Evolutionary conservation across 148 eudicot species (phyloP).

Genomic region (Polygonum maritimum): DNA sequence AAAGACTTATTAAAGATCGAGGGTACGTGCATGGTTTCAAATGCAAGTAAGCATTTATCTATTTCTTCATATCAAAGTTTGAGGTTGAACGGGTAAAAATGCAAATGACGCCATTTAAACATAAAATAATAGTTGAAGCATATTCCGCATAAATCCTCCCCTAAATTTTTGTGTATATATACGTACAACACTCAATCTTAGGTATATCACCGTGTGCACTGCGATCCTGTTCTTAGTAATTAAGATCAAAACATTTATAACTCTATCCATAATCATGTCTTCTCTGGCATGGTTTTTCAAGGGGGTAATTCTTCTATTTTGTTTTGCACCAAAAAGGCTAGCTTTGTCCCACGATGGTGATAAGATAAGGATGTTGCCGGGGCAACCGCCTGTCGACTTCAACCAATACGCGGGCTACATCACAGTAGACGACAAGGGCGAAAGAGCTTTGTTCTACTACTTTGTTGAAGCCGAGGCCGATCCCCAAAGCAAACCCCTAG

Average conservation of each 20-base stretch:
- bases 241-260: background rate
- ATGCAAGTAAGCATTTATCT: too few relatives aligned
- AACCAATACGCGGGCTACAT: background rate
- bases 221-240: too few relatives aligned
- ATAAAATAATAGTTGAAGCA: too few relatives aligned
- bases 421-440: background rate
- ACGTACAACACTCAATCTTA: too few relatives aligned
- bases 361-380: background rate
- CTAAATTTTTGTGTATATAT: too few relatives aligned
- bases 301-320: background rate
- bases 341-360: background rate
- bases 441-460: constrained; percentile 4
- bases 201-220: too few relatives aligned
- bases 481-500: constrained; percentile 1
- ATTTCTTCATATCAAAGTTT: too few relatives aligned
- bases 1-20: too few relatives aligned
- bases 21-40: too few relatives aligned
- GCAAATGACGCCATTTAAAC: too few relatives aligned
- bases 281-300: background rate
- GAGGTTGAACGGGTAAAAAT: too few relatives aligned
- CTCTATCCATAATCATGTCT: background rate
- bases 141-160: too few relatives aligned
- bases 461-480: constrained; percentile 9
- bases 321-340: background rate
- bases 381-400: constrained; percentile 1